phyloP scores from a whole-genome alignment of 306 rosid genomes.

The Rosa multiflora region DNA sequence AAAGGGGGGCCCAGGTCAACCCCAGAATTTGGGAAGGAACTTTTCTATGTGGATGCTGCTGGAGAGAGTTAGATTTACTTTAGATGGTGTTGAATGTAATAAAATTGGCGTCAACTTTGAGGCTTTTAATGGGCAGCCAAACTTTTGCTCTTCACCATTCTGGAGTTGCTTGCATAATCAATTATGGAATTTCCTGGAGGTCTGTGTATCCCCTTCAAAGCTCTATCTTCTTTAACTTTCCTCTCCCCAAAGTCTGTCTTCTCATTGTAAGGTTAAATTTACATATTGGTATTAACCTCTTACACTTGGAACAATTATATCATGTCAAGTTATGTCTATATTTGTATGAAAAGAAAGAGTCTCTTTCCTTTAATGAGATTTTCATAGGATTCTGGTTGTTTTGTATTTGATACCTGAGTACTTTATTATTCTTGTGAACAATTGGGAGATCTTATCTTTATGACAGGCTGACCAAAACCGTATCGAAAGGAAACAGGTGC shows the following conservation, averaged over 20 bases:
- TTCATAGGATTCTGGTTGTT: slow-evolving; percentile 7
- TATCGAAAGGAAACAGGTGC: slow-evolving; percentile 67
- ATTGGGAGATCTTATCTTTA: not conserved
- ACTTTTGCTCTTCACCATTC: slow-evolving; percentile 85
- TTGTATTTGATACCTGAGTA: no score
- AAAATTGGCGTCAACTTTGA: slow-evolving; percentile 86
- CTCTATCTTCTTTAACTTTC: not conserved
- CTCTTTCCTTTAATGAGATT: not conserved
- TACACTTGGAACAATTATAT: not conserved
- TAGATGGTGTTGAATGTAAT: slow-evolving; percentile 86
- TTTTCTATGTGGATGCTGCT: slow-evolving; percentile 92
- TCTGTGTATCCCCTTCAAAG: slow-evolving; percentile 27
- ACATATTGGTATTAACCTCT: not conserved
- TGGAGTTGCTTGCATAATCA: slow-evolving; percentile 96
- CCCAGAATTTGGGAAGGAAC: slow-evolving; percentile 69
- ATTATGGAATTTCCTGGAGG: slow-evolving; percentile 83
- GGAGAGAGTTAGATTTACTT: slow-evolving; percentile 87
- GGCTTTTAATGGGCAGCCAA: slow-evolving; percentile 84
- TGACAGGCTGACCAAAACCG: slow-evolving; percentile 81
- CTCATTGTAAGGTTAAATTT: not conserved
- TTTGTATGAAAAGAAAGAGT: not conserved
- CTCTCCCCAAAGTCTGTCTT: slow-evolving; percentile 1
- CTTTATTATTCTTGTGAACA: no score
- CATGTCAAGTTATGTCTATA: not conserved
- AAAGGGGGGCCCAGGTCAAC: slow-evolving; percentile 71